Conservation (phyloP, 495 filamentous ascomycete genomes). For the Aspergillus hancockii region DNA sequence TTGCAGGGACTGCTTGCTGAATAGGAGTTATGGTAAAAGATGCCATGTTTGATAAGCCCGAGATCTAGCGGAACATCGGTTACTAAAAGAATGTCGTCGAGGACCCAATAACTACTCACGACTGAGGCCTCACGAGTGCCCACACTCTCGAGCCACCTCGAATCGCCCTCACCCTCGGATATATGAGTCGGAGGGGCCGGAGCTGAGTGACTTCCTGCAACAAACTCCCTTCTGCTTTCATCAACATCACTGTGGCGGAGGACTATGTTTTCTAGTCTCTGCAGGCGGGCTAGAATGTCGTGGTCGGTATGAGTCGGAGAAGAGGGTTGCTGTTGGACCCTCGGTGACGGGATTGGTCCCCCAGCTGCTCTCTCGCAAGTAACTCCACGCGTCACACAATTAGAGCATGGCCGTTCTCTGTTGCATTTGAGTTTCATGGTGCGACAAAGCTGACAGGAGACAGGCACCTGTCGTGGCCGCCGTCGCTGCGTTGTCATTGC, state of each 20-base stretch:
- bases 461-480: background rate
- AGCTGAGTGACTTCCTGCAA: background rate
- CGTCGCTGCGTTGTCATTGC: background rate
- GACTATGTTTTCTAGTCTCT: no score
- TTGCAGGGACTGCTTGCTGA: background rate
- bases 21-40: no score
- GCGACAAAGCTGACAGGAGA: background rate
- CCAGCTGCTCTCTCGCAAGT: background rate
- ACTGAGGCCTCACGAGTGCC: slow-evolving; percentile 1
- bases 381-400: background rate
- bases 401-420: background rate
- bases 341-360: background rate
- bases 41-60: no score
- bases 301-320: no score
- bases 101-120: background rate
- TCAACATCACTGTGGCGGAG: background rate
- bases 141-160: background rate
- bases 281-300: no score
- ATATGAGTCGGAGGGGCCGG: background rate
- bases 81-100: no score
- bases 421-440: background rate
- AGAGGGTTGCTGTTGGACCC: background rate
- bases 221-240: background rate
- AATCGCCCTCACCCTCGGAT: slow-evolving; percentile 1
- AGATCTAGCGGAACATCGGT: no score